Base-by-base conservation (phyloP, 352 stramenopile genomes). In the Pythium brassicae region DNA sequence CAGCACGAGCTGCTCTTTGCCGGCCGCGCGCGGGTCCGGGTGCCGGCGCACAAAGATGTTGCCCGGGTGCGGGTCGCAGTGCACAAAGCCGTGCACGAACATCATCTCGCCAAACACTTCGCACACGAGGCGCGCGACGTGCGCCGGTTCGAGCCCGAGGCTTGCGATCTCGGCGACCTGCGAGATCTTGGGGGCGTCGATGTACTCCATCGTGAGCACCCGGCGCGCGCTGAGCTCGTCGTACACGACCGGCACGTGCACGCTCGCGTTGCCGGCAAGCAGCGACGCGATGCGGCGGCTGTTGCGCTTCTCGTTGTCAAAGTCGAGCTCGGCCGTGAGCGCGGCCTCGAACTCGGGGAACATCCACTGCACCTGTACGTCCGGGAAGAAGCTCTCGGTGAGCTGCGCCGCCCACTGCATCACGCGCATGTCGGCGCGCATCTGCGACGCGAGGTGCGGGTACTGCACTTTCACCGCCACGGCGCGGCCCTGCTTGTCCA, bases 381-480 rank as follows among this genome's bases (percentile, higher is more conserved):
- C 81, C 19, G 89, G 82, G 71, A 98, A 98, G 53, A 68, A 90
- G 23, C 78, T 89, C 56, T 92, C 83, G 0, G 78, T 87, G 34
- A 83, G 50, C 23, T 65, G 50, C 29, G 81, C 78, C 0, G 76
- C 74, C 68, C 65, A 76, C 20, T 76, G 69, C 57, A 95, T 90
- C 56, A 92, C 86, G 23, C 61, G 68, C 23, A 95, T 70, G 44
- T 96, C 87, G 0, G 74, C 74, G 9, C 60, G 57, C 63, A 95
- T 92, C 57, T 95, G 87, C n/a, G 55, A 23, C 22, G 73, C 65
- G n/a, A 99, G 62, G 55, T 91, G 74, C 22, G 71, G 74, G 57
- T 98, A 97, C 64, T 99, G 97, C 17, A 98, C 83, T 74, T 99
- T 99, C 50, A 99, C 87, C 6, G 97, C 97, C 37, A 99, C 69